Base-by-base conservation (phyloP, 1,139 yeast genomes). In the Magnusiomyces suaveolens region DNA sequence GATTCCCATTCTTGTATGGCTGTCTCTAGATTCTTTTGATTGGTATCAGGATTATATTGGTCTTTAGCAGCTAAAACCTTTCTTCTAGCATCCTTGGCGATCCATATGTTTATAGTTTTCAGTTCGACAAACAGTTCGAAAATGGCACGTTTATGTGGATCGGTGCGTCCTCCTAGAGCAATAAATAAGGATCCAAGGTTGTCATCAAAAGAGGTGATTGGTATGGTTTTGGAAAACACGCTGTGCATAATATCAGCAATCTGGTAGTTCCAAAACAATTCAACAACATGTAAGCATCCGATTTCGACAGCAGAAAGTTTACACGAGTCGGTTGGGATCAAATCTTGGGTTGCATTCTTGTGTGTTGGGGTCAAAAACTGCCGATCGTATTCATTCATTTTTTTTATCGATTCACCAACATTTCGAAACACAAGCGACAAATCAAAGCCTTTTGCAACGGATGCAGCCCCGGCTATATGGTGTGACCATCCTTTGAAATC, bases 221-320 rank as follows among this genome's bases (percentile, higher is more conserved):
- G 53, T 26, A 39, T 38, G 3, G 43, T 43, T 3, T 52, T 50
- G 2, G 57, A 54, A n/a, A 57, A 48, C 2, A 51, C 54, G 18
- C 56, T 50, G 43, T 57, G 59, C 56, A 55, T 55, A 21, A 55
- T 39, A 20, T 57, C 59, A 56, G 55, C 53, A 1, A 54, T 53
- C 4, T 53, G 46, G 20, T 38, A 57, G 8, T 54, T 51, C 24
- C 41, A 48, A 26, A 54, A 38, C 10, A 56, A 41, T 18, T 52
- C 54, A 12, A 48, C 47, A 16, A 43, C 46, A 12, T 52, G 54
- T n/a, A 52, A 25, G 4, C 52, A 52, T 12, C n/a, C 21, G n/a
- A 52, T 52, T 4, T 38, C 52, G n/a, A 23, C 39, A 2, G 43
- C 43, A 3, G 49, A n/a, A 25, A 52, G 49, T 3, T 32, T 21